Percentiles rank a stretch among this genome's conserved stretches.
Evolutionary conservation across 169 alveolate species (phyloP).

Genomic region (Cryptosporidium meleagridis): DNA sequence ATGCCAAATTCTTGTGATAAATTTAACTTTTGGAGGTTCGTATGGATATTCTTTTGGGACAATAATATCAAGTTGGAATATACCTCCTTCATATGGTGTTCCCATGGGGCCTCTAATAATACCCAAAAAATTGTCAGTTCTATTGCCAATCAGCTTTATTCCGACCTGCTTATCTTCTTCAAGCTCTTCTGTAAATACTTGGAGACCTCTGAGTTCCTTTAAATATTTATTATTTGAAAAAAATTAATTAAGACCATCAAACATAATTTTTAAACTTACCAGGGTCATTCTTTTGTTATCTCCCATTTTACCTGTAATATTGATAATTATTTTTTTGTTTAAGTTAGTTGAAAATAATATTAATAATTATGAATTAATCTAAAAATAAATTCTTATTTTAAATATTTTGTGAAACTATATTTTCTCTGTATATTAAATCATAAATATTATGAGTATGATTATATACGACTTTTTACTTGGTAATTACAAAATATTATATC

Average conservation of each 20-base stretch:
- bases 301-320: neutral
- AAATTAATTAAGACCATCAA: no score
- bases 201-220: conserved; percentile 64
- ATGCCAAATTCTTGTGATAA: conserved; percentile 96
- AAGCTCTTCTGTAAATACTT: conserved; percentile 38
- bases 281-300: conserved; percentile 60
- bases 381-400: neutral
- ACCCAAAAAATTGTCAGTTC: conserved; percentile 31
- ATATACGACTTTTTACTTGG: neutral
- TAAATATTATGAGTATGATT: neutral
- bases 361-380: neutral
- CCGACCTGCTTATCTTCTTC: conserved; percentile 52
- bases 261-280: conserved; percentile 17
- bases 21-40: conserved; percentile 92
- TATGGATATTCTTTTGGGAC: conserved; percentile 96
- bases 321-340: neutral
- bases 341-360: neutral
- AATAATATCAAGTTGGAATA: conserved; percentile 88
- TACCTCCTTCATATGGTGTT: conserved; percentile 95
- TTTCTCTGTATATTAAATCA: neutral
- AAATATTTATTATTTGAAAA: neutral
- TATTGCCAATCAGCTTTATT: conserved; percentile 24
- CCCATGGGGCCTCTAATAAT: conserved; percentile 79
- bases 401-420: no score
- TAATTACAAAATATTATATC: neutral